Evolutionary conservation across 495 filamentous ascomycete species (phyloP), one percentile per base, ranked within the genome.

Genomic region (Parachaetomium inaequale): DNA sequence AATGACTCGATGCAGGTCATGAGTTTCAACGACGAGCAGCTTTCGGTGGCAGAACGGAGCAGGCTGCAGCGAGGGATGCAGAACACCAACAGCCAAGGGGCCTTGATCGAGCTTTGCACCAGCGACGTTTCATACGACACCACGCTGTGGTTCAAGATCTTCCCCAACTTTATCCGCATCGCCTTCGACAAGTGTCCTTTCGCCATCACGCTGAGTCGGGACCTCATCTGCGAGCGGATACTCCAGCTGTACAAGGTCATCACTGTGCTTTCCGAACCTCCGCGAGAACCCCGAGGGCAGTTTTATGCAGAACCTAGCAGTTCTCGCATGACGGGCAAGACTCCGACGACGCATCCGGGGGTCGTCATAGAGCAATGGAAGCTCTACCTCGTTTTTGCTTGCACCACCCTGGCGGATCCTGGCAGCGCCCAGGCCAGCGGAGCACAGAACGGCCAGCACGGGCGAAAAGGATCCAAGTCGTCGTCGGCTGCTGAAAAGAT

Each of bases 351-450:
- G 28, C 87, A 92, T 10, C 89, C 92, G 3, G 92, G 96, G 55
- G 86, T 95, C 42, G 78, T 98, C 58, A 84, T 98, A 61, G 94
- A 98, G 70, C 94, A 99, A 73, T 99, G 93, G 93, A 98, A 96
- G 74, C 78, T 98, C n/a, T 97, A 97, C 70, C 81, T 99, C 45
- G 90, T 96, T 47, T 96, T 98, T 75, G 95, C 95, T 7, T 99
- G 95, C 72, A 96, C 92, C 10, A 99, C 95, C 0, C 80, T 99
- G 29, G 93, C 88, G 31, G 93, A 92, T 61, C 85, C 91, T 19
- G 93, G 92, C 19, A 85, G 81, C 19, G 80, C 83, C 32, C 85
- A 83, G 45, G 85, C 82, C 66, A 84, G 70, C 52, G 62, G 70
- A 68, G 66, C 84, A 75, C 82, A 76, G 65, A 82, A 85, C 64